Percentiles rank a stretch among this genome's conserved stretches.
These are phyloP conservation scores for Ceratocystis diversiconidia DNA, from an alignment of 2,329 filamentous ascomycete species.

Conservation along the genomic window DNA sequence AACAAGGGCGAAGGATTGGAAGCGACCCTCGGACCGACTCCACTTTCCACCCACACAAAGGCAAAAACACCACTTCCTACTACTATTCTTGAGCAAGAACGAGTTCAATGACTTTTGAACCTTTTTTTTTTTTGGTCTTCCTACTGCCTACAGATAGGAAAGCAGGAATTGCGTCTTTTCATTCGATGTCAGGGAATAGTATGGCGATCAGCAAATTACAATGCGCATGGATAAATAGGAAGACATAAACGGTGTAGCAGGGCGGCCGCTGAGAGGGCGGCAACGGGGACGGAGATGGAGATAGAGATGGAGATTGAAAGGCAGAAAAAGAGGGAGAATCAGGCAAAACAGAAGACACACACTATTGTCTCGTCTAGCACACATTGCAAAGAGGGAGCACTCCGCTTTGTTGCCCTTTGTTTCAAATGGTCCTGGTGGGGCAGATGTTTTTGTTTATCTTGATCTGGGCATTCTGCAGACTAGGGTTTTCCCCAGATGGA, in stretches of 20 bases:
- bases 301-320: neutral
- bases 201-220: neutral
- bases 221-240: neutral
- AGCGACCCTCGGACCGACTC: conserved; percentile 6
- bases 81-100: no score
- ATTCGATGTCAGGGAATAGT: neutral
- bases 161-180: neutral
- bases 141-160: neutral
- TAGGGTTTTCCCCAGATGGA: neutral
- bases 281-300: neutral
- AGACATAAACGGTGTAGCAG: neutral
- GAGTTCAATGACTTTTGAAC: neutral
- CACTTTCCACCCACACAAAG: conserved; percentile 3
- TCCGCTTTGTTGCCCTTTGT: neutral
- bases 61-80: no score
- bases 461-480: neutral
- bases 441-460: neutral
- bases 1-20: neutral
- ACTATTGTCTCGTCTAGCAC: no score
- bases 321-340: neutral
- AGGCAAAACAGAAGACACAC: neutral
- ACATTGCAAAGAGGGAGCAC: neutral
- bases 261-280: neutral
- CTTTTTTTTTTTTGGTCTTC: neutral
- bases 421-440: neutral